A percentile compares a stretch with the other conserved stretches of the same genome.
phyloP scores from a whole-genome alignment of 2,329 filamentous ascomycete genomes.

The Fusarium incarnatum region DNA sequence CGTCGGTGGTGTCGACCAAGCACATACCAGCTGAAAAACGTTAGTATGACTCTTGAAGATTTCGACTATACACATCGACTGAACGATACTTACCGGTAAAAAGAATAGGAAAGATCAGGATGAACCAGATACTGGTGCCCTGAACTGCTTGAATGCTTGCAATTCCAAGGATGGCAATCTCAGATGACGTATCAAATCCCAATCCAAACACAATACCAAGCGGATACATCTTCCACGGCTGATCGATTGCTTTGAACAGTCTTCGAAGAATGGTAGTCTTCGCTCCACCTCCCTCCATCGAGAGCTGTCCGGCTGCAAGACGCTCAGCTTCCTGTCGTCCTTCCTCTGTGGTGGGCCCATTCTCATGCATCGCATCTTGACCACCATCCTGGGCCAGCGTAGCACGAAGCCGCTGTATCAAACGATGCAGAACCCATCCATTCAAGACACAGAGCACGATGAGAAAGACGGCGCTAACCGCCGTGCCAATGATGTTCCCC shows the following conservation, averaged over 20 bases:
- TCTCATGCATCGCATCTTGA: neutral
- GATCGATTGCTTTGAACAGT: slow-evolving; percentile 79
- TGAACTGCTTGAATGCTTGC: slow-evolving; percentile 86
- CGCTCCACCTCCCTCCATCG: neutral
- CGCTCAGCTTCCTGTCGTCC: neutral
- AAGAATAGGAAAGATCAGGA: slow-evolving; percentile 88
- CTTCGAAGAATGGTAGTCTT: slow-evolving; percentile 68
- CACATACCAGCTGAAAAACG: slow-evolving; percentile 82
- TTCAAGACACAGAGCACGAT: slow-evolving; percentile 87
- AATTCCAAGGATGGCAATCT: slow-evolving; percentile 92
- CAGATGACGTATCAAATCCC: slow-evolving; percentile 94
- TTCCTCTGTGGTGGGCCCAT: neutral
- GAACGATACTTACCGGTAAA: slow-evolving; percentile 75
- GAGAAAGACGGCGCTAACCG: slow-evolving; percentile 85
- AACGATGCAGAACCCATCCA: slow-evolving; percentile 82
- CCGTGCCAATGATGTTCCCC: slow-evolving; percentile 90
- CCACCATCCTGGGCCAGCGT: neutral
- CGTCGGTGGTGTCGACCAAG: slow-evolving; percentile 90
- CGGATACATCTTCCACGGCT: slow-evolving; percentile 96
- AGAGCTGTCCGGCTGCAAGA: neutral
- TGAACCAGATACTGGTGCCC: slow-evolving; percentile 93
- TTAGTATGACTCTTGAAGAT: neutral
- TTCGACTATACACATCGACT: no score
- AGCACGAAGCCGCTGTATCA: slow-evolving; percentile 75
- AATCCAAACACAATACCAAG: slow-evolving; percentile 89